A percentile compares a stretch with the other conserved stretches of the same genome.
These are phyloP conservation scores for Aspergillus luchuensis DNA, from an alignment of 2,329 filamentous ascomycete genomes.

Conservation along the genomic window DNA sequence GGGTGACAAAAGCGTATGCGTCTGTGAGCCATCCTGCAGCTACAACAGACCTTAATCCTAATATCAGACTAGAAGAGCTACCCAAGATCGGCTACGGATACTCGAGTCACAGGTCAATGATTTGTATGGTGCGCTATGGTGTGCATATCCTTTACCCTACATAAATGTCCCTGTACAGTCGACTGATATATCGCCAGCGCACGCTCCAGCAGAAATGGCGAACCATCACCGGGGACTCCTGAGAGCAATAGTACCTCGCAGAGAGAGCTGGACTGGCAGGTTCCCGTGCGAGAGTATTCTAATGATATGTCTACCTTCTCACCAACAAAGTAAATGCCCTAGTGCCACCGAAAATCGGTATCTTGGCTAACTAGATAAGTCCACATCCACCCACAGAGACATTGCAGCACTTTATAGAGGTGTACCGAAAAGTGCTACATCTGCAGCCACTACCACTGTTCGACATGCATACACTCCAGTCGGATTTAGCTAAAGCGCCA, in stretches of 20 bases:
- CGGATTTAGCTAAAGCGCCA: neutral
- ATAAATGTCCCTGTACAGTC: neutral
- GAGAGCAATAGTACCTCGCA: neutral
- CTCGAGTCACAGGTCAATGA: constrained; percentile 2
- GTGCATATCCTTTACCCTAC: neutral
- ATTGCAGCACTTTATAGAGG: constrained; percentile 1
- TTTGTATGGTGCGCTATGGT: neutral
- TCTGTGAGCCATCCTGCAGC: neutral
- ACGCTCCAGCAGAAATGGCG: neutral
- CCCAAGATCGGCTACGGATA: neutral
- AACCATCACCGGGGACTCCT: neutral
- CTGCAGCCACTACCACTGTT: constrained; percentile 13
- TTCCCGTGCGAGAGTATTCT: neutral
- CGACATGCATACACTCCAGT: neutral
- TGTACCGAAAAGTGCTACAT: constrained; percentile 7
- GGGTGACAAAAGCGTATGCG: neutral
- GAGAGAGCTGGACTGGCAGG: neutral
- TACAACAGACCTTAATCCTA: too few relatives aligned
- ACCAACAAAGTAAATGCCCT: neutral
- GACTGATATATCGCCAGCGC: neutral
- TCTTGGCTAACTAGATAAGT: neutral
- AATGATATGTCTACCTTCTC: neutral
- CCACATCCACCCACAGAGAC: neutral
- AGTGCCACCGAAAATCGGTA: neutral
- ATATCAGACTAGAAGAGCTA: neutral